Evolutionary conservation across 257 asterid species (phyloP).

Genomic region (Scutellaria barbata): DNA sequence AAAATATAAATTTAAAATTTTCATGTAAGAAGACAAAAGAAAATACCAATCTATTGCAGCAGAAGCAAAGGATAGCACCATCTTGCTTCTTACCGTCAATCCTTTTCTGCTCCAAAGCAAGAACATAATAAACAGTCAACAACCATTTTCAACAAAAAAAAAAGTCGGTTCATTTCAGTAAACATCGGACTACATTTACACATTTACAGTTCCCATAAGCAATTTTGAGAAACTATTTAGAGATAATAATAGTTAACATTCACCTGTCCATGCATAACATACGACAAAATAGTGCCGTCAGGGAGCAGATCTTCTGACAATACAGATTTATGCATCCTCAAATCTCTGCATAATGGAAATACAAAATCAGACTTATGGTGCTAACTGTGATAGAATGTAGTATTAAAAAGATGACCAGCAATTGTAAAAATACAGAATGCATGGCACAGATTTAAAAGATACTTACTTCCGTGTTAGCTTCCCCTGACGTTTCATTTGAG

Average conservation of each 20-base stretch:
- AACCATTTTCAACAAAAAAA: not conserved
- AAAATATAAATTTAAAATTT: not conserved
- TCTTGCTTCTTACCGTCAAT: conserved; percentile 69
- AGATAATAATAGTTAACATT: conserved; percentile 28
- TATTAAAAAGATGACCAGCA: conserved; percentile 15
- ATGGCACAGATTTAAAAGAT: conserved; percentile 15
- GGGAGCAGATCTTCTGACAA: conserved; percentile 62
- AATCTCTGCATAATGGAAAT: conserved; percentile 57
- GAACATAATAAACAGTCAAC: conserved; percentile 29
- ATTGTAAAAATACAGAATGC: conserved; percentile 30
- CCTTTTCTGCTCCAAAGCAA: conserved; percentile 57
- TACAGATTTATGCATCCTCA: conserved; percentile 77
- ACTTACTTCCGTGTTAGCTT: conserved; percentile 81
- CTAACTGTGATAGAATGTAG: conserved; percentile 20
- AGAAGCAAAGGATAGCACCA: conserved; percentile 66
- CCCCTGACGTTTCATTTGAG: conserved; percentile 57
- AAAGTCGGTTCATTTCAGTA: not conserved
- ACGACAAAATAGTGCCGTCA: conserved; percentile 74
- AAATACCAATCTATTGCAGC: conserved; percentile 78
- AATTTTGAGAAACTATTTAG: conserved; percentile 21
- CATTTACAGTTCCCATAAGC: conserved; percentile 24
- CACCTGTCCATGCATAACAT: conserved; percentile 76
- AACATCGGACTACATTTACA: conserved; percentile 27
- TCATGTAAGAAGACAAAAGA: conserved; percentile 17
- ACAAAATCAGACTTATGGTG: conserved; percentile 28